A percentile compares a stretch with the other conserved stretches of the same genome.
Evolutionary conservation across 441 rosid genomes (phyloP).

Genomic region (Euphorbia corollata): DNA sequence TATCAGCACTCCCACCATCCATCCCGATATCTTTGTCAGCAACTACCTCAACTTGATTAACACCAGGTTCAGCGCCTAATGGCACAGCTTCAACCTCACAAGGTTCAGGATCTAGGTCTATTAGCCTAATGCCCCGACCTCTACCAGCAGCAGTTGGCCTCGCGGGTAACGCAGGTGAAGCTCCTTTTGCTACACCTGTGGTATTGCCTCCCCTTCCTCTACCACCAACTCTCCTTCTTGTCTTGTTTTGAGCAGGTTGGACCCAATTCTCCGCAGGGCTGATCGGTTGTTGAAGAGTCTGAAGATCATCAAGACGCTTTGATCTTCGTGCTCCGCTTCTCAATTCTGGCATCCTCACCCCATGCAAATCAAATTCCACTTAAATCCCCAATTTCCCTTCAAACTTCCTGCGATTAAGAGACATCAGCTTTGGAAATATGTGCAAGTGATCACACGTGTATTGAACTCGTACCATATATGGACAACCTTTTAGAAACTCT

Average conservation of each 20-base stretch:
- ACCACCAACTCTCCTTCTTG: slow-evolving; percentile 87
- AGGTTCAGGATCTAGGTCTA: slow-evolving; percentile 77
- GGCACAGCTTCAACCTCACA: slow-evolving; percentile 60
- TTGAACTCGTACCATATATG: slow-evolving; percentile 5
- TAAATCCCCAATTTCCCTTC: slow-evolving; percentile 24
- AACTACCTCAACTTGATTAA: slow-evolving; percentile 61
- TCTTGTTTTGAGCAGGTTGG: slow-evolving; percentile 59
- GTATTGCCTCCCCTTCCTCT: slow-evolving; percentile 94
- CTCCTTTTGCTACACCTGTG: slow-evolving; percentile 66
- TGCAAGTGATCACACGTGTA: slow-evolving; percentile 2
- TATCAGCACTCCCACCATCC: slow-evolving; percentile 75
- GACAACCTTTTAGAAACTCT: slow-evolving; percentile 11
- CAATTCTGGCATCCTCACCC: slow-evolving; percentile 94
- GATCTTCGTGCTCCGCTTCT: slow-evolving; percentile 97
- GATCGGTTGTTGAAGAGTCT: slow-evolving; percentile 57
- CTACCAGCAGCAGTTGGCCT: slow-evolving; percentile 78
- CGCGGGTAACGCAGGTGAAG: slow-evolving; percentile 42
- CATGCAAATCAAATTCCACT: slow-evolving; percentile 66
- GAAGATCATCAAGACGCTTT: slow-evolving; percentile 74
- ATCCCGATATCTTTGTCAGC: slow-evolving; percentile 72
- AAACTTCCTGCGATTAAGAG: slow-evolving; percentile 32
- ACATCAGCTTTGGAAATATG: slow-evolving; percentile 10
- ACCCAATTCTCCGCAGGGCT: slow-evolving; percentile 57
- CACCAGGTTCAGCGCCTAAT: slow-evolving; percentile 58
- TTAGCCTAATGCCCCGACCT: slow-evolving; percentile 81